Evolutionary conservation across 2,329 filamentous ascomycete genomes (phyloP).

Genomic region (Aspergillus vadensis): DNA sequence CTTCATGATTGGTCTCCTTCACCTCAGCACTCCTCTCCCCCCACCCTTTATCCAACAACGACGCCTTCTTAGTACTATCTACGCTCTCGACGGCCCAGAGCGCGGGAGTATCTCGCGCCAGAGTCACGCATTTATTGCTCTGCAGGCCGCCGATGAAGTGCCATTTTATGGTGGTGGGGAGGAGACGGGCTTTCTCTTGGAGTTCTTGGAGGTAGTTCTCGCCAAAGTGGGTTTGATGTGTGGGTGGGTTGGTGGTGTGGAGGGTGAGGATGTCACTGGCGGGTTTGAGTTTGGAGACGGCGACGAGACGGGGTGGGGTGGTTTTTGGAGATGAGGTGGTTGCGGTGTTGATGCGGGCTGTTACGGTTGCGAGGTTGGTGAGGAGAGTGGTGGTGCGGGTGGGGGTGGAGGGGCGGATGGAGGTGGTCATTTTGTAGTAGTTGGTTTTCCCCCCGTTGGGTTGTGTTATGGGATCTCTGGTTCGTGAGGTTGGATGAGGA

Average conservation of each 20-base stretch:
- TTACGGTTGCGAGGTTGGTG: constrained; percentile 63
- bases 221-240: constrained; percentile 75
- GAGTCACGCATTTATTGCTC: constrained; percentile 85
- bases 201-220: constrained; percentile 97
- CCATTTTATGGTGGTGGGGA: constrained; percentile 78
- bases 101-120: constrained; percentile 81
- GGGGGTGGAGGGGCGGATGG: constrained; percentile 57
- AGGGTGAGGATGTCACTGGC: constrained; percentile 86
- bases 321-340: constrained; percentile 31
- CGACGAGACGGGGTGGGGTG: constrained; percentile 54
- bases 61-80: constrained; percentile 79
- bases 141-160: constrained; percentile 96
- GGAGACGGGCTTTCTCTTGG: constrained; percentile 75
- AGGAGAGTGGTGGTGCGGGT: constrained; percentile 64
- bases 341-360: constrained; percentile 58
- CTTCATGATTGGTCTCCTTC: constrained; percentile 38
- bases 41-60: constrained; percentile 75
- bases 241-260: constrained; percentile 56
- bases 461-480: too few relatives aligned
- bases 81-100: constrained; percentile 91
- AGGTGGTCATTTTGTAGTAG: constrained; percentile 18
- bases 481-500: too few relatives aligned
- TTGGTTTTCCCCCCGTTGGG: too few relatives aligned
- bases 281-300: constrained; percentile 95
- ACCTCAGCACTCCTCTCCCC: constrained; percentile 51